Conservation (phyloP, 164 flowering plant species). For the Piper betle region DNA sequence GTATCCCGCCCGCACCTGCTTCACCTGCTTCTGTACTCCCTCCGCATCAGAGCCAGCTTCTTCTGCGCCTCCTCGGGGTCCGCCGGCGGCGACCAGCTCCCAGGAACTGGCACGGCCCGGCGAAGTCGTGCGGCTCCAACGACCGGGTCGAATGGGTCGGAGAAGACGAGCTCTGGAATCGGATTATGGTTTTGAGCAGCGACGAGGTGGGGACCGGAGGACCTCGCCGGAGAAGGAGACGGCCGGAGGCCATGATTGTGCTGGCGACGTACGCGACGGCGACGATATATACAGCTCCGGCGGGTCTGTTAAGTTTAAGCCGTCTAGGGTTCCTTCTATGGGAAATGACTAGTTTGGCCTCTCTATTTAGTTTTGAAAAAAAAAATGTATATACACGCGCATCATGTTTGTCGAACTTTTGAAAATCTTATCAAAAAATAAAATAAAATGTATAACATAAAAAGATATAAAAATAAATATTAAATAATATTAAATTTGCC, state of each 20-base stretch:
- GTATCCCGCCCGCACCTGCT: constrained; percentile 46
- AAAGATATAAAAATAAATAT: too few relatives aligned
- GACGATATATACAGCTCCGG: too few relatives aligned
- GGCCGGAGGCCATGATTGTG: constrained; percentile 12
- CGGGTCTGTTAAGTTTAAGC: too few relatives aligned
- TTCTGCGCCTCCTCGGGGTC: constrained; percentile 56
- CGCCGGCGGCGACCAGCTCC: constrained; percentile 52
- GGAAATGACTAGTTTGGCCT: too few relatives aligned
- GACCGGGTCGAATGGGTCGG: constrained; percentile 5
- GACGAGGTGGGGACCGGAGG: constrained; percentile 8
- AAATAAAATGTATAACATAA: too few relatives aligned
- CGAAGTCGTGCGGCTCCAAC: constrained; percentile 28
- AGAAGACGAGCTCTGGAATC: constrained; percentile 5
- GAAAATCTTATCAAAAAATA: too few relatives aligned
- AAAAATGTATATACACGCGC: too few relatives aligned
- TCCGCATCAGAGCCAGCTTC: constrained; percentile 34
- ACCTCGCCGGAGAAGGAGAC: constrained; percentile 4
- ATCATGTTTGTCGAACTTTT: too few relatives aligned
- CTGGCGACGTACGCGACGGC: too few relatives aligned
- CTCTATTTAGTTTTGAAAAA: too few relatives aligned
- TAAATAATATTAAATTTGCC: too few relatives aligned
- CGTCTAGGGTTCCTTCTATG: too few relatives aligned
- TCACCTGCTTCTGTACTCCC: constrained; percentile 58
- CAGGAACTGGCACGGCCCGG: constrained; percentile 31
- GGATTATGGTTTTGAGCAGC: neutral